Conservation (phyloP, 768 basidiomycete genomes). For the Dacryopinax spathularia region DNA sequence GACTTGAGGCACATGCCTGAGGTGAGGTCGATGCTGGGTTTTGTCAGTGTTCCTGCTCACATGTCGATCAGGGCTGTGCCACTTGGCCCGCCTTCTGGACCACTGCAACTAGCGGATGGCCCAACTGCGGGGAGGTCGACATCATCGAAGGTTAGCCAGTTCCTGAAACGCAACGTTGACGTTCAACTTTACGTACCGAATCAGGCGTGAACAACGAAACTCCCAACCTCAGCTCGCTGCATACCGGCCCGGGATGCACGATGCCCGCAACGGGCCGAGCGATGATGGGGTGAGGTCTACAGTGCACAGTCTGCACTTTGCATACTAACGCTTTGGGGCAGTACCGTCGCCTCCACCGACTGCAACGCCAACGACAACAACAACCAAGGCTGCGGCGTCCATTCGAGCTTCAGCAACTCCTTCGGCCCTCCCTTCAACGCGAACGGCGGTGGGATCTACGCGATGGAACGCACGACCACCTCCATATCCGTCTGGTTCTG, state of each 20-base stretch:
- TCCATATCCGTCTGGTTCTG: conserved; percentile 10
- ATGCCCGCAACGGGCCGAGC: conserved; percentile 28
- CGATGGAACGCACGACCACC: conserved; percentile 13
- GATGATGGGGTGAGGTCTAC: neutral
- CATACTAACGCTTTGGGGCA: neutral
- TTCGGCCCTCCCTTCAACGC: conserved; percentile 46
- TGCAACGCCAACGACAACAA: conserved; percentile 36
- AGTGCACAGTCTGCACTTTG: too few species aligned
- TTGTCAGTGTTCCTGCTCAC: neutral
- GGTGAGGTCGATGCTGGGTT: conserved; percentile 22
- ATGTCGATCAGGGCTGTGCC: conserved; percentile 9
- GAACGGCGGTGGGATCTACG: conserved; percentile 41
- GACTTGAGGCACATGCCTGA: conserved; percentile 47
- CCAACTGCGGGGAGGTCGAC: conserved; percentile 26
- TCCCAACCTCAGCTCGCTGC: conserved; percentile 9
- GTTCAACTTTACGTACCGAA: conserved; percentile 11
- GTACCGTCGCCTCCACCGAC: conserved; percentile 20
- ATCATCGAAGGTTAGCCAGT: conserved; percentile 10
- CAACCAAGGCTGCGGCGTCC: conserved; percentile 47
- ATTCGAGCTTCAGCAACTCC: conserved; percentile 24
- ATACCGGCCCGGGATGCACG: conserved; percentile 31
- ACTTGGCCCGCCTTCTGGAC: conserved; percentile 38
- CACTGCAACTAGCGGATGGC: conserved; percentile 29
- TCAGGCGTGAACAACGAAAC: conserved; percentile 9
- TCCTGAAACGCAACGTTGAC: neutral